Conservation (phyloP, 23 red algal species). For the Chondrus crispus region DNA sequence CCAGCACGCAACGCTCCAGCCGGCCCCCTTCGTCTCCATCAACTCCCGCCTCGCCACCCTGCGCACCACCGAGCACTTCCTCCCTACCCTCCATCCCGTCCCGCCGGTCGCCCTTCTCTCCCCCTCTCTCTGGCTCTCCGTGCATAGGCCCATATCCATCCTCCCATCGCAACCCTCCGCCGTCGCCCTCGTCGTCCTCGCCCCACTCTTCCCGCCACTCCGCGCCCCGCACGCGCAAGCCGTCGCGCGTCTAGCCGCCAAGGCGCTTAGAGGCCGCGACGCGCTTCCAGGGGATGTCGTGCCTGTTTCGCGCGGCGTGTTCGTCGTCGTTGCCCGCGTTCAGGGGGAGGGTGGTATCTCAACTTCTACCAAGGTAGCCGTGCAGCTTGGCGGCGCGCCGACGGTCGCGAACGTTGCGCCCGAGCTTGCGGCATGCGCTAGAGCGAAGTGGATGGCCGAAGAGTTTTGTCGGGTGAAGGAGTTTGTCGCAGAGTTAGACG, state of each 20-base stretch:
- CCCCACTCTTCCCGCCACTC: slow-evolving; percentile 2
- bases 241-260: background rate
- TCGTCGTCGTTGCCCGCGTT: background rate
- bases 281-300: slow-evolving; percentile 27
- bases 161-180: background rate
- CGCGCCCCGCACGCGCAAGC: background rate
- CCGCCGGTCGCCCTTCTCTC: slow-evolving; percentile 34
- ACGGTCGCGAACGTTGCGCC: background rate
- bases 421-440: slow-evolving; percentile 4
- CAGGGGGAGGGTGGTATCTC: background rate
- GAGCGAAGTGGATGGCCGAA: slow-evolving; percentile 5
- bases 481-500: background rate
- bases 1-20: background rate
- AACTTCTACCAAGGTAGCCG: background rate
- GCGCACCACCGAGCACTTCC: background rate
- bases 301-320: background rate
- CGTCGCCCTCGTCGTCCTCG: background rate
- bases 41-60: background rate
- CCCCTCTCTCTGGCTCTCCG: slow-evolving; percentile 9
- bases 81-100: background rate
- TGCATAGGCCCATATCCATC: background rate
- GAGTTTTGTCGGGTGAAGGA: background rate
- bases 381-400: background rate
- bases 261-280: background rate
- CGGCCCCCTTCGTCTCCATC: background rate